Evolutionary conservation across 768 basidiomycete genomes (phyloP), one percentile per base, ranked within the genome.

Genomic region (Wakefieldia striispora): DNA sequence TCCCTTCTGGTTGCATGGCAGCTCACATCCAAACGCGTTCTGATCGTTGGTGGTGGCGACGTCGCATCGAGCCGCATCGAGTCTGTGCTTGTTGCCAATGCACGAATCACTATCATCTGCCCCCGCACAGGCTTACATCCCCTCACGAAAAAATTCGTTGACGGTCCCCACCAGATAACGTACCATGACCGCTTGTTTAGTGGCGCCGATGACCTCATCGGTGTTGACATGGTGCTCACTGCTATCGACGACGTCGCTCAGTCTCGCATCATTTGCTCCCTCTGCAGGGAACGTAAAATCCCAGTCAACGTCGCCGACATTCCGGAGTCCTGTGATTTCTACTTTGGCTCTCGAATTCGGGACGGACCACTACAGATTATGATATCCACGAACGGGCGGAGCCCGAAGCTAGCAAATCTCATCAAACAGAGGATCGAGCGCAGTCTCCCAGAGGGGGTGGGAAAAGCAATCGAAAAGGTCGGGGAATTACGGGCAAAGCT

Each of bases 251-350:
- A 95, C 67, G 81, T 82, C 54, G 71, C 77, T 1, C 73, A 81
- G 49, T 91, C 89, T 21, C 79, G 80, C 45, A 63, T 75, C n/a
- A 94, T 98, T 38, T 87, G 80, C 60, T 61, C 75, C 9, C 72
- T 85, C 58, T 88, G 88, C 59, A 73, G 92, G 47, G 73, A 77
- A 21, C 75, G 68, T 45, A 79, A 75, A 40, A 86, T 97, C 43
- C 92, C 94, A 7, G 86, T 95, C 47, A 99, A 99, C 69, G 92
- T 93, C 53, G 97, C 97, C 34, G 95, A 99, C 72, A 88, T 97
- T 51, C 97, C 97, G 3, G 83, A 89, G 38, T 81, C 85, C 37
- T 99, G 97, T 75, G 95, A 99, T 70, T 99, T 99, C 64, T 98
- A 95, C 75, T 99, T 98, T 71, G 97, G 97, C 43, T 88, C 91